phyloP scores from a whole-genome alignment of 768 basidiomycete genomes.

The Suillus lakei region DNA sequence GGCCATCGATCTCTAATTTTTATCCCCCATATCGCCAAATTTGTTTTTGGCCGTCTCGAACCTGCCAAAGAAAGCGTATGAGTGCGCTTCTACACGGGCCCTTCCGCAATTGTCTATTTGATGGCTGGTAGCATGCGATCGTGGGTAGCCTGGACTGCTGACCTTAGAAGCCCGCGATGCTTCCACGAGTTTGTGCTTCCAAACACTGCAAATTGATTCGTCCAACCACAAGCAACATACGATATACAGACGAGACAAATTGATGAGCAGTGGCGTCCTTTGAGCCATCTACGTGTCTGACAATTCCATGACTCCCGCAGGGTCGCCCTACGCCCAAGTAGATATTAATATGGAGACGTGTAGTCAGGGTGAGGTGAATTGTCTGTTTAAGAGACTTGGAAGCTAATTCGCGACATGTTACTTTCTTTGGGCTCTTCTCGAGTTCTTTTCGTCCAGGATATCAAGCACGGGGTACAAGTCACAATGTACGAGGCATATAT shows the following conservation, averaged over 20 bases:
- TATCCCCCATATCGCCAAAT: constrained; percentile 4
- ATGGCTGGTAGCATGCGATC: neutral
- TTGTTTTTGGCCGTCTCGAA: constrained; percentile 7
- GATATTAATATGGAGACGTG: neutral
- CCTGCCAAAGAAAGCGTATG: neutral
- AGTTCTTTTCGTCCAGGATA: neutral
- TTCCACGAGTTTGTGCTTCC: constrained; percentile 4
- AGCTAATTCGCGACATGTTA: neutral
- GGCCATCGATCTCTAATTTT: constrained; percentile 5
- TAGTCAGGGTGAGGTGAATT: neutral
- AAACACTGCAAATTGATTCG: neutral
- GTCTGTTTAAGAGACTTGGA: neutral
- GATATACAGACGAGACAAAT: neutral
- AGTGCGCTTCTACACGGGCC: neutral
- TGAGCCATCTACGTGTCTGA: neutral
- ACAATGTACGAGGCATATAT: neutral
- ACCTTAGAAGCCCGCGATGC: constrained; percentile 4
- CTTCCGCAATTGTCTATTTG: neutral
- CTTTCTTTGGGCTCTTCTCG: neutral
- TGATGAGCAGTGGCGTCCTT: neutral
- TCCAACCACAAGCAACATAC: neutral
- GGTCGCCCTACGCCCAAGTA: constrained; percentile 4
- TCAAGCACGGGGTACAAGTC: neutral
- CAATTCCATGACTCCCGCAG: neutral
- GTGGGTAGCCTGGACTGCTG: constrained; percentile 4